Evolutionary conservation across 805 yeast genomes (phyloP).

Genomic region (Pichia gijzeniarum): DNA sequence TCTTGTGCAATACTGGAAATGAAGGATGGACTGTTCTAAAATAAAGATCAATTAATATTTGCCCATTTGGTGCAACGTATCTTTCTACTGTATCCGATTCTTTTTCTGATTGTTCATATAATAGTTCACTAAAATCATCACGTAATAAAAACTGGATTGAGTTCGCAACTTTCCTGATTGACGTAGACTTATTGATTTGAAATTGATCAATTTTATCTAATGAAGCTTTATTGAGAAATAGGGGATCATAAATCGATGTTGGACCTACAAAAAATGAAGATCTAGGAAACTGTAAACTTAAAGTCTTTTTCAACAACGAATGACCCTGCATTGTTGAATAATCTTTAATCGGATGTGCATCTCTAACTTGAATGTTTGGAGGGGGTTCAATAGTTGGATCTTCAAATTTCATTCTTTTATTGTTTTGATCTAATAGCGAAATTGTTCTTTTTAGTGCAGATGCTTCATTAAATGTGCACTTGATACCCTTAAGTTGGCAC

Average conservation of each 20-base stretch:
- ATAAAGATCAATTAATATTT: slow-evolving; percentile 68
- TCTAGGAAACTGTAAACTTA: slow-evolving; percentile 80
- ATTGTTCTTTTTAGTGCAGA: slow-evolving; percentile 37
- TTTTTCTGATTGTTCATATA: slow-evolving; percentile 61
- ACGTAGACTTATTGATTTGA: slow-evolving; percentile 56
- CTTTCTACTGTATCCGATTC: slow-evolving; percentile 81
- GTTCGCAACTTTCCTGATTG: slow-evolving; percentile 73
- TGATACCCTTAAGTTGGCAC: slow-evolving; percentile 66
- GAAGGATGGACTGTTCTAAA: slow-evolving; percentile 85
- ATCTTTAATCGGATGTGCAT: slow-evolving; percentile 57
- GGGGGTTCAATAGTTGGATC: slow-evolving; percentile 33
- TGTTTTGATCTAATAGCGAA: slow-evolving; percentile 19
- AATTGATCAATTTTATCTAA: slow-evolving; percentile 76
- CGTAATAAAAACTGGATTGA: slow-evolving; percentile 69
- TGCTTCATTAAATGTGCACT: slow-evolving; percentile 68
- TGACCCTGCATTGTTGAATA: slow-evolving; percentile 58
- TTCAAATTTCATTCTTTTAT: slow-evolving; percentile 30
- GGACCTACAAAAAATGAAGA: slow-evolving; percentile 87
- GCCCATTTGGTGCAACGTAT: slow-evolving; percentile 89
- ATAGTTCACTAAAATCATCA: slow-evolving; percentile 71
- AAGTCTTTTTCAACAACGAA: slow-evolving; percentile 59
- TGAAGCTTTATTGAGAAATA: slow-evolving; percentile 56
- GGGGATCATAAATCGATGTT: slow-evolving; percentile 74
- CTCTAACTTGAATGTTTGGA: slow-evolving; percentile 39
- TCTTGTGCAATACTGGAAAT: slow-evolving; percentile 85